Evolutionary conservation across 768 basidiomycete species (phyloP), one percentile per base, ranked within the genome.

Genomic region (Pluteus cervinus): DNA sequence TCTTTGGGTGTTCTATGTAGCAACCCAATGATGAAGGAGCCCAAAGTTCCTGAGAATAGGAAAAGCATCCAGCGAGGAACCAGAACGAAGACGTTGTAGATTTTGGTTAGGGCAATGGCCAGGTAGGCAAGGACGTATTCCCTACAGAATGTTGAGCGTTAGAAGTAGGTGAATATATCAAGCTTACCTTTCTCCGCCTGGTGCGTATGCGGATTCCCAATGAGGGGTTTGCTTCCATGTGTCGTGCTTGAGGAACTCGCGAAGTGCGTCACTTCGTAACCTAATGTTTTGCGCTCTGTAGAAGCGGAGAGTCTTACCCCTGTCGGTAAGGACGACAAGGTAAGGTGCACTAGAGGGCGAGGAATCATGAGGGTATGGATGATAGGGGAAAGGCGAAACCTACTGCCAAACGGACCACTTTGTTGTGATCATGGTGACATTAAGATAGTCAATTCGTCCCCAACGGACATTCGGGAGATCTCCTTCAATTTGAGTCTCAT

Each of bases 321-420:
- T 69, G 48, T 91, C 73, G 32, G 71, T 76, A 32, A 79, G 46
- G 14, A 92, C 61, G 20, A 92, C 77, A 18, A 92, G 57, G 41
- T 73, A 73, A 0, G 91, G 91, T 3, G 85, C 86, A 48, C 90
- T 92, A 43, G 34, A 40, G 14, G 17, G 22, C 25, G n/a, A n/a
- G n/a, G n/a, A n/a, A n/a, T n/a, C n/a, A n/a, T n/a, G n/a, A n/a
- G n/a, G n/a, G n/a, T n/a, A n/a, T n/a, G n/a, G n/a, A n/a, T n/a
- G n/a, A 36, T 22, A 31, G 10, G 14, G 23, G 26, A 22, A 34
- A 41, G 0, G 36, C 45, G 26, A 25, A 12, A 71, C 79, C 42
- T 54, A 91, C 91, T 75, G 73, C 86, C 88, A 92, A 33, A 93
- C 57, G 24, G 56, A 65, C 91, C 91, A 94, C 52, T 83, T 84